Evolutionary conservation across 2,329 filamentous ascomycete genomes (phyloP), one percentile per base, ranked within the genome.

Genomic region (Fusarium coicis): DNA sequence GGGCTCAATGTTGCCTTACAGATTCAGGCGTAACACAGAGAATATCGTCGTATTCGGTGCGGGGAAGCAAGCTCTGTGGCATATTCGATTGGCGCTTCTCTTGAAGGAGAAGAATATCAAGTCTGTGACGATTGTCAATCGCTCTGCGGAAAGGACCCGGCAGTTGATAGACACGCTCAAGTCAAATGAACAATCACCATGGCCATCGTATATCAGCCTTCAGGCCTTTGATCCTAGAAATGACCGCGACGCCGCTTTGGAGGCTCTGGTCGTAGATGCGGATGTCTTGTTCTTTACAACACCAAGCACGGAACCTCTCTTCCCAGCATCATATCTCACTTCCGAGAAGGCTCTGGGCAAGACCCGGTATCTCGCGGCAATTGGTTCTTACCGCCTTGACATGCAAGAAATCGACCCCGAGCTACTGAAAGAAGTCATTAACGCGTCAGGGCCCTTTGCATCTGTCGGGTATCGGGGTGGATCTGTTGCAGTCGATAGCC

Each of bases 11-110:
- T 84, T 92, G 74, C 85, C 92, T 23, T 89, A 89, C 78, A 80
- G 75, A 15, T 78, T 73, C 32, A 72, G 77, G 6, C 57, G 62
- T 54, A 65, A 63, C 28, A 79, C 77, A 0, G 66, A 77, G 23
- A 90, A 89, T 28, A 78, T 93, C 7, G 87, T 90, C 7, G 88
- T 93, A 21, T 93, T 93, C 75, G 92, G 92, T 4, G 91, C 91
- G 0, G 92, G 92, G 26, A 90, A 89, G 73, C 91, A 93, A 80
- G 92, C 92, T 1, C 90, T 91, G 77, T 94, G 92, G 92, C 92
- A 93, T 75, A 88, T 92, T 19, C 87, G 90, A 2, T 85, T 94
- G 12, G 90, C 91, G 1, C 81, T 93, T 10, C 81, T 92, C 11
- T 83, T 93, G 1, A 73, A 79, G 8, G 78, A 73, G 19, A 61